These are phyloP conservation scores for Tilletia walkeri DNA, from an alignment of 1,284 basidiomycete species.

Conservation along the genomic window DNA sequence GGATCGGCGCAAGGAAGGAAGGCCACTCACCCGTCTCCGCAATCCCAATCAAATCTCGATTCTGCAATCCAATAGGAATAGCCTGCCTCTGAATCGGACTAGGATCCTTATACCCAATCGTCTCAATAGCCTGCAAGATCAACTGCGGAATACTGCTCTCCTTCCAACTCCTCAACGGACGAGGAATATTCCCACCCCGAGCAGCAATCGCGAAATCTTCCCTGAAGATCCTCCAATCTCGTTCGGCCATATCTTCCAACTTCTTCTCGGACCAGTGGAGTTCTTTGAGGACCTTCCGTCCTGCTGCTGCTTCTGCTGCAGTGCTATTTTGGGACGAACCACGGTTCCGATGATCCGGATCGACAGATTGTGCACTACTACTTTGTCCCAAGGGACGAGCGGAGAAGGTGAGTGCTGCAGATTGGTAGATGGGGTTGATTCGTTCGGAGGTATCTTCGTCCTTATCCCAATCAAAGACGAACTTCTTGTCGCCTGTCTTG, in stretches of 20 bases:
- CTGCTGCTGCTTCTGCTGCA: constrained; percentile 67
- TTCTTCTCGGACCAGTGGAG: constrained; percentile 96
- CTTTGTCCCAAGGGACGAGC: too few species aligned
- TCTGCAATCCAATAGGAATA: constrained; percentile 93
- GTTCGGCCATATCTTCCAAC: constrained; percentile 87
- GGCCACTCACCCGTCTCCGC: constrained; percentile 71
- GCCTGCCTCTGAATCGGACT: constrained; percentile 96
- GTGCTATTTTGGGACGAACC: constrained; percentile 23
- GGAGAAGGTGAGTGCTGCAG: too few species aligned
- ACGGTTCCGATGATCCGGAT: not conserved
- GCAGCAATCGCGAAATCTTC: constrained; percentile 97
- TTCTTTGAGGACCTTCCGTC: constrained; percentile 68
- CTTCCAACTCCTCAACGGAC: constrained; percentile 84
- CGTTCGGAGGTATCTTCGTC: constrained; percentile 47
- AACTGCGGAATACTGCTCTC: constrained; percentile 78
- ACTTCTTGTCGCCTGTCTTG: constrained; percentile 81
- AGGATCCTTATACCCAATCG: constrained; percentile 93
- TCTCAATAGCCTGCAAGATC: constrained; percentile 79
- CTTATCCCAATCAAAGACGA: constrained; percentile 91
- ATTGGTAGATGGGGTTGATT: constrained; percentile 31
- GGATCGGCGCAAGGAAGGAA: too few species aligned
- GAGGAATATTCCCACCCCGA: constrained; percentile 81
- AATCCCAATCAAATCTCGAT: constrained; percentile 94
- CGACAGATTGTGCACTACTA: constrained; percentile 29
- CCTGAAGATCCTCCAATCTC: constrained; percentile 98